A percentile compares a stretch with the other conserved stretches of the same genome.
Evolutionary conservation across 768 basidiomycete species (phyloP).

Genomic region (Lactarius psammicola): DNA sequence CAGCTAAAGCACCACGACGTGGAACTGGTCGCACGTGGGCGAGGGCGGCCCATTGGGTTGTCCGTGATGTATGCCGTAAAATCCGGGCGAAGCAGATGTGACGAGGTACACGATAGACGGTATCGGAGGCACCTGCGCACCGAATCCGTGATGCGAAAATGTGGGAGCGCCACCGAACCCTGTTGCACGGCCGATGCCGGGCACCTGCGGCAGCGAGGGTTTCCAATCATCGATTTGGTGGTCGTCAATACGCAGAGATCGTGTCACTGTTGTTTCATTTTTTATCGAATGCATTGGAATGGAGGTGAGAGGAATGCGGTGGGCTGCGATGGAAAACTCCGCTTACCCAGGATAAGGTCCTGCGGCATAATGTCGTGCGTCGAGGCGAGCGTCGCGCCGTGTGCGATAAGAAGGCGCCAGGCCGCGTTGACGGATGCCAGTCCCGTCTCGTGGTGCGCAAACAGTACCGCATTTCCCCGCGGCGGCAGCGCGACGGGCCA

Average conservation of each 20-base stretch:
- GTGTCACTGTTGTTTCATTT: conserved; percentile 19
- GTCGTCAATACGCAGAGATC: conserved; percentile 18
- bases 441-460: conserved; percentile 20
- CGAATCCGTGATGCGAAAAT: conserved; percentile 17
- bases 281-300: too few species aligned
- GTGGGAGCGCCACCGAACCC: conserved; percentile 5
- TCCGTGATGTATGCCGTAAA: conserved; percentile 26
- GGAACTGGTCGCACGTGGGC: conserved; percentile 18
- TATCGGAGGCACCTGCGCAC: background rate
- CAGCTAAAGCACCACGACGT: conserved; percentile 28
- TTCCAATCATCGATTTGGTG: conserved; percentile 23
- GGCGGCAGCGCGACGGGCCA: conserved; percentile 26
- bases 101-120: conserved; percentile 28
- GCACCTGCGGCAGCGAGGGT: conserved; percentile 1
- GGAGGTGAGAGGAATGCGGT: too few species aligned
- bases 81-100: conserved; percentile 22
- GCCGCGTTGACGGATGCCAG: conserved; percentile 23
- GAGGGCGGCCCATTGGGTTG: conserved; percentile 26
- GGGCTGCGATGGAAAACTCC: background rate
- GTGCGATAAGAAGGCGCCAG: conserved; percentile 21
- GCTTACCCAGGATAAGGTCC: conserved; percentile 22
- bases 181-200: background rate
- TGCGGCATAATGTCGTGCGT: conserved; percentile 22
- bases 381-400: conserved; percentile 15
- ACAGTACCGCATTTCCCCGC: conserved; percentile 14